Base-by-base conservation (phyloP, 2,329 filamentous ascomycete genomes). In the Arthrocladium fulminans region DNA sequence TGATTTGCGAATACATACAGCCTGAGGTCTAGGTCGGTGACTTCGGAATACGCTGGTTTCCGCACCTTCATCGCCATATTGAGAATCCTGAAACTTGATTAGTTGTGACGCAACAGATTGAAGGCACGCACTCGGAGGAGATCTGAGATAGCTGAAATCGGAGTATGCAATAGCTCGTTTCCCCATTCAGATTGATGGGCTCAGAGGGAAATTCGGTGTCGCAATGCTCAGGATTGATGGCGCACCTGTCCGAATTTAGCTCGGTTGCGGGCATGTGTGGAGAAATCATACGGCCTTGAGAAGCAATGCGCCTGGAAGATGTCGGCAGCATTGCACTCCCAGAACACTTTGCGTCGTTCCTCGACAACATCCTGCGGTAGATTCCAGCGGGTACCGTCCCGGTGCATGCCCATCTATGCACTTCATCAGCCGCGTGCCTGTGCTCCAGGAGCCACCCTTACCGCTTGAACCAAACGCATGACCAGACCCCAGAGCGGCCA, bases 361-460 rank as follows among this genome's bases (percentile, higher is more conserved):
- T 50, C 48, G 24, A 46, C 24, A 15, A 50, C 42, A 40, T 50
- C 32, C 20, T 50, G 22, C 1, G 48, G 22, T 29, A 50, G 42
- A 46, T 50, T 50, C 48, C 48, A 50, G 24, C 48, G 22, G 7
- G 42, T 46, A 13, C 48, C 48, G 20, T 50, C 48, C 9, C 48
- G 48, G 20, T 50, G 48, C 48, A 50, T 50, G 8, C 48, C 48
- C 48, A 50, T 50, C n/a, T n/a, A n/a, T n/a, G n/a, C n/a, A n/a
- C n/a, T n/a, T n/a, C n/a, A n/a, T n/a, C n/a, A n/a, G n/a, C n/a
- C n/a, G n/a, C n/a, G n/a, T n/a, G n/a, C n/a, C n/a, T n/a, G n/a
- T n/a, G n/a, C n/a, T n/a, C n/a, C n/a, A n/a, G n/a, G n/a, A n/a
- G n/a, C n/a, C n/a, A n/a, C n/a, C n/a, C n/a, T n/a, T n/a, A n/a